Evolutionary conservation across 2,329 filamentous ascomycete species (phyloP), one percentile per base, ranked within the genome.

Genomic region (Penicillium sp.): DNA sequence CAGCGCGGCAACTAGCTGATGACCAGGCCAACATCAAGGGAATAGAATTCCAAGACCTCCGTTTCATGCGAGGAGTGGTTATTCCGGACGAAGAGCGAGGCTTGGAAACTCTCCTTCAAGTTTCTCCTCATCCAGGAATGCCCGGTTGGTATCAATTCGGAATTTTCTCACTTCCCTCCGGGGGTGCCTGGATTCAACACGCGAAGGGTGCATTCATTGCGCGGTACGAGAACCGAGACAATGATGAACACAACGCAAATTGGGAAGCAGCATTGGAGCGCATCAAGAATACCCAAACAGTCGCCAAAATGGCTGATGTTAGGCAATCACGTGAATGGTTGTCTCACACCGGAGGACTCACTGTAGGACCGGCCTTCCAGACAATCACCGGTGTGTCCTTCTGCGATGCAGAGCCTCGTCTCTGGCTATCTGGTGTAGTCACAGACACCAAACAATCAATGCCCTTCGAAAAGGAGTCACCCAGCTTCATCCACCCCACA

Each of bases 111-210:
- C 31, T 57, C 19, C 52, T 61, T 2, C 52, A 57, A 32, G 50
- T 59, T 4, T 50, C 49, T 4, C 50, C 56, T 5, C 56, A 58
- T 35, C 41, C 42, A 13, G 52, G 52, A 2, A 45, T 59, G 44
- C 44, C 57, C 0, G 52, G 57, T 10, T 60, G 57, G 57, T 57
- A 55, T n/a, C 35, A 56, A 31, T 60, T 59, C 13, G 45, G 46
- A 7, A 49, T 60, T 22, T 60, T 53, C 35, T 57, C 56, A 2
- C 50, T 59, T 33, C 52, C 57, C 3, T 48, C 53, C 1, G 55
- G 53, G 6, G 55, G 53, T 35, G 31, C 43, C 3, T 60, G 57
- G 57, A 55, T 56, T 17, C 54, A 56, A 15, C 53, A 60, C 26
- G 56, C 54, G 3, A 58, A 51, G 33, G 57, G 57, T 38, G 33